A percentile compares a stretch with the other conserved stretches of the same genome.
These are phyloP conservation scores for Omphalea diandra DNA, from an alignment of 441 rosid genomes.

Conservation along the genomic window DNA sequence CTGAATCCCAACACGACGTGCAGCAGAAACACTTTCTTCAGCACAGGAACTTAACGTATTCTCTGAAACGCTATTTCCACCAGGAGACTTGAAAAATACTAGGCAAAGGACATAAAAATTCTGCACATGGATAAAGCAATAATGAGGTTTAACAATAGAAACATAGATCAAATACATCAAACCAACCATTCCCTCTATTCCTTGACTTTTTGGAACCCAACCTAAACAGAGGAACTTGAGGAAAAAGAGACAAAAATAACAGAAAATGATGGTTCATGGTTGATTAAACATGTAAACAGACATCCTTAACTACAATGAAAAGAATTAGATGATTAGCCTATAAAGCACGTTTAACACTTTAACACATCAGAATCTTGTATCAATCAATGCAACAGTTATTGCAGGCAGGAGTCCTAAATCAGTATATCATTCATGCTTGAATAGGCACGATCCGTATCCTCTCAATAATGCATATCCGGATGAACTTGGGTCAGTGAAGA, in stretches of 20 bases:
- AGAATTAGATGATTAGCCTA: not conserved
- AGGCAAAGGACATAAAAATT: constrained; percentile 55
- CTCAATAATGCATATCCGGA: not conserved
- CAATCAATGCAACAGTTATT: not conserved
- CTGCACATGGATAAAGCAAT: constrained; percentile 28
- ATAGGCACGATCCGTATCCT: not conserved
- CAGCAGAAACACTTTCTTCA: constrained; percentile 41
- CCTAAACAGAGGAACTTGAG: not conserved
- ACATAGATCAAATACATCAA: not conserved
- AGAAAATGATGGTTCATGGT: not conserved
- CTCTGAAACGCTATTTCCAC: constrained; percentile 31
- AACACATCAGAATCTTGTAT: not conserved
- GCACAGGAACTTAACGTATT: constrained; percentile 40
- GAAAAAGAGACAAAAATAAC: too few species aligned
- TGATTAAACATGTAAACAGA: not conserved
- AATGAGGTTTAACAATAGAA: constrained; percentile 3
- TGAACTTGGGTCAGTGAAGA: not conserved
- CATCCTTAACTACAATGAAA: not conserved
- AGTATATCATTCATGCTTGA: not conserved
- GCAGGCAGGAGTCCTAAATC: not conserved
- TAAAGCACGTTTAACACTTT: not conserved
- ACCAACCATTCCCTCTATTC: not conserved
- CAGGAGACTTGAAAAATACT: constrained; percentile 39
- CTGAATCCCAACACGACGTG: constrained; percentile 39
- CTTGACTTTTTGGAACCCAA: not conserved